Percentiles rank a stretch among this genome's conserved stretches.
Conservation (phyloP, 2,329 filamentous ascomycete species). For the Verticillium isaacii region DNA sequence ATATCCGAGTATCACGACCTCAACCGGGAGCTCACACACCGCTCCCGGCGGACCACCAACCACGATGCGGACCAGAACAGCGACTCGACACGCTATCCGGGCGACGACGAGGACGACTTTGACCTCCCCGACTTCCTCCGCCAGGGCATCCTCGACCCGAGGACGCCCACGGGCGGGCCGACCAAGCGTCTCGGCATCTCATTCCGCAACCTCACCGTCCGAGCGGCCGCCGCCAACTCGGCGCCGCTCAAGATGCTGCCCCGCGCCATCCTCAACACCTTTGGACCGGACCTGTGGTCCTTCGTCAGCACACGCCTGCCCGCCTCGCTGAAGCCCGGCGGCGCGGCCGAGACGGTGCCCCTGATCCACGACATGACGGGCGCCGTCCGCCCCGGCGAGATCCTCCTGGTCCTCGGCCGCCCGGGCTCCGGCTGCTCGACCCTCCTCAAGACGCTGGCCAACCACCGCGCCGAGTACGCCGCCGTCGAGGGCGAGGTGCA, state of each 20-base stretch:
- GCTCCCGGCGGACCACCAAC: constrained; percentile 8
- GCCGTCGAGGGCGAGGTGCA: constrained; percentile 63
- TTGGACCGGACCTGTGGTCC: constrained; percentile 73
- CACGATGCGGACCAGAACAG: constrained; percentile 6
- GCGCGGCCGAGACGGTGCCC: constrained; percentile 14
- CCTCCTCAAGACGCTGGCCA: constrained; percentile 71
- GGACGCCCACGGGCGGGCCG: constrained; percentile 56
- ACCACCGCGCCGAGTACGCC: constrained; percentile 62
- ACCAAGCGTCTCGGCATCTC: constrained; percentile 75
- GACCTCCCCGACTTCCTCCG: constrained; percentile 66
- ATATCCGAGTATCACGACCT: constrained; percentile 16
- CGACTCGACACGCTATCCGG: constrained; percentile 8
- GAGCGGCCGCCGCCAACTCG: constrained; percentile 62
- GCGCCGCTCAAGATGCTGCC: constrained; percentile 70
- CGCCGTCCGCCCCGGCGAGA: constrained; percentile 28
- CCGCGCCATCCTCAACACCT: constrained; percentile 70
- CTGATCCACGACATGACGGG: constrained; percentile 28
- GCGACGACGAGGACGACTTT: constrained; percentile 54
- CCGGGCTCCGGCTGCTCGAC: constrained; percentile 74
- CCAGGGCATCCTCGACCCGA: constrained; percentile 71
- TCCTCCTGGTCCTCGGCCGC: constrained; percentile 51
- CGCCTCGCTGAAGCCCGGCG: constrained; percentile 14
- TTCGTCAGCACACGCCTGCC: constrained; percentile 43
- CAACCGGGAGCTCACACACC: constrained; percentile 15
- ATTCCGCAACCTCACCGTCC: constrained; percentile 72